A percentile compares a stretch with the other conserved stretches of the same genome.
Evolutionary conservation across 2,329 filamentous ascomycete genomes (phyloP).

Genomic region (Penicillium sp.): DNA sequence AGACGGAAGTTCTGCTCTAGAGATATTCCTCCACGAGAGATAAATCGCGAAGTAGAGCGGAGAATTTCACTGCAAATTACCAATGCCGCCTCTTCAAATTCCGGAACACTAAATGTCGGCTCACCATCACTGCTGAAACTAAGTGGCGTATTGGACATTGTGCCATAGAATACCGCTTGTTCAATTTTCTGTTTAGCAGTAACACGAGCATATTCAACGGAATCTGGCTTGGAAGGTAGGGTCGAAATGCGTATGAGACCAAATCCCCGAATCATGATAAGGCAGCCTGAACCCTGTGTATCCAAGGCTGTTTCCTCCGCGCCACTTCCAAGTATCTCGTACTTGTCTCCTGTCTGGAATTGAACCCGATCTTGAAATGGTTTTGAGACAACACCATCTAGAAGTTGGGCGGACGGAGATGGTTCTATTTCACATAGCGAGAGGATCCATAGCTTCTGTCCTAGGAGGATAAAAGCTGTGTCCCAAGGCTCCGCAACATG

Average conservation of each 20-base stretch:
- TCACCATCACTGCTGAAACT: conserved; percentile 69
- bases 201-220: conserved; percentile 55
- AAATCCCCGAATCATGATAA: conserved; percentile 55
- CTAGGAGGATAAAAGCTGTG: conserved; percentile 78
- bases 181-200: conserved; percentile 87
- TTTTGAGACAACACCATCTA: conserved; percentile 60
- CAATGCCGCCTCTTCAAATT: conserved; percentile 73
- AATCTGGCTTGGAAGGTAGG: conserved; percentile 29
- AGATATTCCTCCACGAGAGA: conserved; percentile 68
- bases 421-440: conserved; percentile 67
- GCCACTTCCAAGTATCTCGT: conserved; percentile 49
- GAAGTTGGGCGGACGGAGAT: conserved; percentile 71
- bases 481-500: conserved; percentile 75
- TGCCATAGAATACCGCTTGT: conserved; percentile 90
- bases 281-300: conserved; percentile 37
- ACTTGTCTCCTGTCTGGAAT: conserved; percentile 56
- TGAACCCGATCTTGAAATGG: conserved; percentile 85
- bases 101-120: conserved; percentile 62
- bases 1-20: conserved; percentile 76
- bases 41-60: conserved; percentile 68
- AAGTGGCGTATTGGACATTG: conserved; percentile 78
- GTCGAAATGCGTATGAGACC: conserved; percentile 55
- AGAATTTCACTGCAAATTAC: conserved; percentile 78
- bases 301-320: conserved; percentile 44
- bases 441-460: conserved; percentile 70